Percentiles rank a stretch among this genome's conserved stretches.
Evolutionary conservation across 805 yeast genomes (phyloP).

Genomic region (Starmerella geochares): DNA sequence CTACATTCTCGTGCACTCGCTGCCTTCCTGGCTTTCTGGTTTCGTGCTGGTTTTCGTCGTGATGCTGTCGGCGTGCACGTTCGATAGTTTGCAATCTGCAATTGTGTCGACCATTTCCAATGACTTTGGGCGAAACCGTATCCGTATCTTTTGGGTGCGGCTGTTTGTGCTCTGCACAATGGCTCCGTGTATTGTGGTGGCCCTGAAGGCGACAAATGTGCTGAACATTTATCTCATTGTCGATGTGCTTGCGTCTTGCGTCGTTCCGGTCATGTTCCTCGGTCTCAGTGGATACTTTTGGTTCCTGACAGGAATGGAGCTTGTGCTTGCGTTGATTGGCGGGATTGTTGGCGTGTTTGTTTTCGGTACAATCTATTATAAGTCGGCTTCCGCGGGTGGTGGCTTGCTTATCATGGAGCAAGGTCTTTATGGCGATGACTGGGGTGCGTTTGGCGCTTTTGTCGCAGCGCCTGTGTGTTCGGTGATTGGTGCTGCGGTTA

Average conservation of each 20-base stretch:
- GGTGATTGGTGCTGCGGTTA: constrained; percentile 44
- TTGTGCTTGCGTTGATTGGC: constrained; percentile 73
- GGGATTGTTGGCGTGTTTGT: constrained; percentile 71
- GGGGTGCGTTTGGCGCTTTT: constrained; percentile 94
- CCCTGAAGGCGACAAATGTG: constrained; percentile 71
- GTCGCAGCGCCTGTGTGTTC: constrained; percentile 84
- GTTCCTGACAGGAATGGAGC: constrained; percentile 68
- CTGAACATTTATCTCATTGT: constrained; percentile 83
- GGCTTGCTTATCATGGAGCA: constrained; percentile 48
- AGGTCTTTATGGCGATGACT: constrained; percentile 71
- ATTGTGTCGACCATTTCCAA: constrained; percentile 81
- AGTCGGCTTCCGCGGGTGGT: constrained; percentile 61
- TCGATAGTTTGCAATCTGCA: constrained; percentile 83
- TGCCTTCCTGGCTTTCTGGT: constrained; percentile 82
- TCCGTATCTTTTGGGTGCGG: constrained; percentile 58
- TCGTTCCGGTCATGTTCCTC: constrained; percentile 71
- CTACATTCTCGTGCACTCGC: constrained; percentile 54
- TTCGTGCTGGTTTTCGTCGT: constrained; percentile 67
- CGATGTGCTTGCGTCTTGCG: constrained; percentile 76
- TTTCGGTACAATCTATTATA: constrained; percentile 71
- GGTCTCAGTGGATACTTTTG: constrained; percentile 61
- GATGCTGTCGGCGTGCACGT: constrained; percentile 72
- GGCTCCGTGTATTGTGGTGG: constrained; percentile 81
- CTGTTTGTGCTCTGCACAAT: constrained; percentile 60
- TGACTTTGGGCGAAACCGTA: constrained; percentile 75